phyloP scores from a whole-genome alignment of 2,329 filamentous ascomycete species.

The Chaetomiaceae sp. region DNA sequence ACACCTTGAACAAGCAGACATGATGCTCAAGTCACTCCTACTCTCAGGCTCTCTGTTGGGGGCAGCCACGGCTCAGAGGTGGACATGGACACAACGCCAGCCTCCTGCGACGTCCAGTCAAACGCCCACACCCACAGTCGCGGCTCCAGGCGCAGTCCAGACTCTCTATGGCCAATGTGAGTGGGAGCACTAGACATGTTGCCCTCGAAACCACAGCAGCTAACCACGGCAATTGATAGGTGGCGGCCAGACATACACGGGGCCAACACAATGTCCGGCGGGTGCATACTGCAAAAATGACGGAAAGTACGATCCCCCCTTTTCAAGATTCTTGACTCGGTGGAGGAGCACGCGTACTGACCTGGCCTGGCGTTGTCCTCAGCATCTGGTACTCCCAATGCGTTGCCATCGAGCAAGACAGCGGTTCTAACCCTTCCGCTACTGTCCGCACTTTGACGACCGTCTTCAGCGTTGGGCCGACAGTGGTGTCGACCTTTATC shows the following conservation, averaged over 20 bases:
- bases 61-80: slow-evolving; percentile 15
- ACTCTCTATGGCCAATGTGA: slow-evolving; percentile 23
- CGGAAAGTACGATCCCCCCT: slow-evolving; percentile 18
- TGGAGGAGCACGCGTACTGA: too few species aligned
- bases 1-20: neutral
- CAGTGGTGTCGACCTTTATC: slow-evolving; percentile 23
- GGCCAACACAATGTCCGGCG: slow-evolving; percentile 18
- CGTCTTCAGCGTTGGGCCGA: slow-evolving; percentile 24
- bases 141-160: slow-evolving; percentile 7
- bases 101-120: neutral
- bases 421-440: neutral
- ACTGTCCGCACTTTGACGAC: slow-evolving; percentile 23
- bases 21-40: slow-evolving; percentile 18
- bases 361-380: neutral
- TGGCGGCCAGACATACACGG: slow-evolving; percentile 21
- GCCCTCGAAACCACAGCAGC: neutral
- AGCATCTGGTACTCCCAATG: slow-evolving; percentile 28
- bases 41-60: slow-evolving; percentile 15
- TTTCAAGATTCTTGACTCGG: too few species aligned
- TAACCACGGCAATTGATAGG: slow-evolving; percentile 11
- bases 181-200: neutral
- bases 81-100: neutral
- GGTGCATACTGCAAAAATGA: slow-evolving; percentile 24
- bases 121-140: neutral
- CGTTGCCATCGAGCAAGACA: slow-evolving; percentile 14